These are phyloP conservation scores for Tetracentron sinense DNA, from an alignment of 164 flowering plant species.

Conservation along the genomic window DNA sequence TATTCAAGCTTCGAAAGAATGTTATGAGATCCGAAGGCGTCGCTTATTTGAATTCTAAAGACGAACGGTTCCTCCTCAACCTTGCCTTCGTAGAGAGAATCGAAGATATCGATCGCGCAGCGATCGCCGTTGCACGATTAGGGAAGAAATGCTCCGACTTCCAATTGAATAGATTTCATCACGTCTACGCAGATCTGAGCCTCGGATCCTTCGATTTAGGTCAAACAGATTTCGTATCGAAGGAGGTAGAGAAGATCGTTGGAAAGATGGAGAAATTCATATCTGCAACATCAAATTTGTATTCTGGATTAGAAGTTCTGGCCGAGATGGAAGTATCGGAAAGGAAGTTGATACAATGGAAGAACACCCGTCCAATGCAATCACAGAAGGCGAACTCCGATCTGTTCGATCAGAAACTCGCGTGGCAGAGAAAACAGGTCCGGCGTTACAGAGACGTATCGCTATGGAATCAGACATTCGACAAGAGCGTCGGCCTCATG, in stretches of 20 bases:
- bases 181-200: constrained; percentile 41
- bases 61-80: constrained; percentile 45
- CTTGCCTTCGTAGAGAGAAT: constrained; percentile 61
- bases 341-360: constrained; percentile 39
- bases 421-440: constrained; percentile 41
- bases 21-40: constrained; percentile 47
- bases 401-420: constrained; percentile 37
- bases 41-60: constrained; percentile 45
- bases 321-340: constrained; percentile 50
- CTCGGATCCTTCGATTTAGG: constrained; percentile 28
- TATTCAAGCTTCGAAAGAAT: constrained; percentile 32
- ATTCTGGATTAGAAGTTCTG: constrained; percentile 32
- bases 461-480: constrained; percentile 58
- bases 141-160: constrained; percentile 49
- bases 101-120: constrained; percentile 55
- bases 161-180: constrained; percentile 41
- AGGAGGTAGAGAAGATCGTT: constrained; percentile 27
- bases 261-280: constrained; percentile 52
- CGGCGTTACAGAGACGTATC: constrained; percentile 36
- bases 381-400: constrained; percentile 25
- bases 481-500: constrained; percentile 52
- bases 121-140: constrained; percentile 37
- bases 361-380: constrained; percentile 6
- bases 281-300: constrained; percentile 38
- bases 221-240: constrained; percentile 28